These are phyloP conservation scores for Ceratocystiopsis minuta DNA, from an alignment of 2,329 filamentous ascomycete genomes.

Conservation along the genomic window DNA sequence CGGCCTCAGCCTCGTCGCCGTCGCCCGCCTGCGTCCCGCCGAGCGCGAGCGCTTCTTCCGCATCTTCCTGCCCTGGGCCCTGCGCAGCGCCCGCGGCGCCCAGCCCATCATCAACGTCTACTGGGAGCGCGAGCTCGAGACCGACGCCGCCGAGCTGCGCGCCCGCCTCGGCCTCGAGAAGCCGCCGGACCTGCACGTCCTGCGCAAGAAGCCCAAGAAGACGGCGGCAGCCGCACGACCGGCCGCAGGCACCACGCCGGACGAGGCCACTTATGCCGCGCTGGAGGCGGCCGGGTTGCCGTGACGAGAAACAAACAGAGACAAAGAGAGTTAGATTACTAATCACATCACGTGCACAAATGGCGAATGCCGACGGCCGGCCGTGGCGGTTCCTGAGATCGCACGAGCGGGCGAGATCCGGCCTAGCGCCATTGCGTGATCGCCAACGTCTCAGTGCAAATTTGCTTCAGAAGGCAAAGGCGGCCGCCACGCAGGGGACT, in stretches of 20 bases:
- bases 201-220: constrained; percentile 38
- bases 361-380: no score
- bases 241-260: no score
- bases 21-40: constrained; percentile 67
- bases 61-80: constrained; percentile 78
- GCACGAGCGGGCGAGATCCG: neutral
- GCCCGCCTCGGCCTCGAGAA: constrained; percentile 64
- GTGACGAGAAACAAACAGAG: no score
- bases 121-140: constrained; percentile 88
- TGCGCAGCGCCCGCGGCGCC: constrained; percentile 58
- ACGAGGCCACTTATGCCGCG: no score
- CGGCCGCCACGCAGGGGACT: no score
- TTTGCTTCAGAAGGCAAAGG: neutral
- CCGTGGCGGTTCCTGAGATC: no score
- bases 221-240: neutral
- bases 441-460: constrained; percentile 4
- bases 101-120: constrained; percentile 88
- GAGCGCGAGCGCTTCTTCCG: constrained; percentile 59
- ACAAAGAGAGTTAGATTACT: no score
- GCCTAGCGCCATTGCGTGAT: constrained; percentile 12
- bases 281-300: no score
- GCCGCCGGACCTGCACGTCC: constrained; percentile 69
- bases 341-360: constrained; percentile 2
- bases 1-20: constrained; percentile 65
- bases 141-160: constrained; percentile 61